Evolutionary conservation across 306 rosid species (phyloP).

Genomic region (Lotus japonicus): DNA sequence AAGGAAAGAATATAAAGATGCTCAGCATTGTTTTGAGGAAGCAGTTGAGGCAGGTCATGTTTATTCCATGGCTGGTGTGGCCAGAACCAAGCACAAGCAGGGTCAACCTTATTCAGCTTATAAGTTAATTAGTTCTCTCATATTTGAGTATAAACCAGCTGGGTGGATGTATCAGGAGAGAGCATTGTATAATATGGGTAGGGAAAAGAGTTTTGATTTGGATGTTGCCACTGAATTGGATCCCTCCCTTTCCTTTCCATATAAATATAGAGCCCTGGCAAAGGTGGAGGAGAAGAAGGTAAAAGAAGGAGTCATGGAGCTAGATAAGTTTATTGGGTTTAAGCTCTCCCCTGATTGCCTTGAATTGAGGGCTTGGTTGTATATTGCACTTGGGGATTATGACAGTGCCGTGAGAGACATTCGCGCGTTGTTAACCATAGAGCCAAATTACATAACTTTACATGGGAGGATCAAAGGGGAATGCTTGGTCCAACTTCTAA

Average conservation of each 20-base stretch:
- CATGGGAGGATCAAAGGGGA: slow-evolving; percentile 50
- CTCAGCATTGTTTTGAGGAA: slow-evolving; percentile 48
- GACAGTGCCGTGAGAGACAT: slow-evolving; percentile 62
- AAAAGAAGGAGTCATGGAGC: slow-evolving; percentile 54
- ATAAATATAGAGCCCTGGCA: slow-evolving; percentile 52
- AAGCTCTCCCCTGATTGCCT: slow-evolving; percentile 62
- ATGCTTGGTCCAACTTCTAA: slow-evolving; percentile 45
- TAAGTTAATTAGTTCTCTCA: slow-evolving; percentile 56
- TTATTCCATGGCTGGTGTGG: slow-evolving; percentile 67
- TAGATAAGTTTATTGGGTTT: slow-evolving; percentile 58
- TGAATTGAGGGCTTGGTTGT: slow-evolving; percentile 74
- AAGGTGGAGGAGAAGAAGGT: slow-evolving; percentile 60
- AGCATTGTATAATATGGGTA: slow-evolving; percentile 62
- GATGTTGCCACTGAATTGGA: slow-evolving; percentile 65
- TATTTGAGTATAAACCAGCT: slow-evolving; percentile 51
- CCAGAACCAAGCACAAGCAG: slow-evolving; percentile 60
- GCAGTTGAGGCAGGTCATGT: slow-evolving; percentile 65
- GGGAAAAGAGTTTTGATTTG: slow-evolving; percentile 61
- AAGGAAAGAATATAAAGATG: slow-evolving; percentile 52
- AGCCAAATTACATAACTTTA: slow-evolving; percentile 53
- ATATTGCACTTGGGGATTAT: slow-evolving; percentile 50
- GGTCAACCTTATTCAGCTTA: slow-evolving; percentile 78
- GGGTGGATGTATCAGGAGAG: slow-evolving; percentile 97
- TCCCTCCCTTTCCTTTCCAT: slow-evolving; percentile 72
- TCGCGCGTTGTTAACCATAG: slow-evolving; percentile 59